These are phyloP conservation scores for Aspergillus sp. DNA, from an alignment of 2,329 filamentous ascomycete species.

Conservation along the genomic window DNA sequence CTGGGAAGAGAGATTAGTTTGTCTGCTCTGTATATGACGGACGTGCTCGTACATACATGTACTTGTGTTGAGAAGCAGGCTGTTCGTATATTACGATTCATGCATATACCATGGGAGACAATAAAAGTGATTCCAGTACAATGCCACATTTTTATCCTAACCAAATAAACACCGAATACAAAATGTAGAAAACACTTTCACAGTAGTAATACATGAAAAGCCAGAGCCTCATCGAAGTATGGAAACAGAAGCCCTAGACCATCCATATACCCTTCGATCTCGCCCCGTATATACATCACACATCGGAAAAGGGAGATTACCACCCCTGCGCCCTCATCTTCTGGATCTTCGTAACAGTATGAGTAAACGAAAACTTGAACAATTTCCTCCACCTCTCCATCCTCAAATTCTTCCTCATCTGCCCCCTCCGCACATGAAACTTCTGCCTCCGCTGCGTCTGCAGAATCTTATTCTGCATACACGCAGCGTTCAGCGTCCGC, in stretches of 20 bases:
- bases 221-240: neutral
- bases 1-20: slow-evolving; percentile 37
- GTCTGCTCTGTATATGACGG: slow-evolving; percentile 2
- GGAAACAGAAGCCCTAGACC: neutral
- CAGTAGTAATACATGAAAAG: slow-evolving; percentile 8
- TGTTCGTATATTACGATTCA: too few species aligned
- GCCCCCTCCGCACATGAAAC: slow-evolving; percentile 38
- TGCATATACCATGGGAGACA: slow-evolving; percentile 1
- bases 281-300: neutral
- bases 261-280: neutral
- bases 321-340: slow-evolving; percentile 42
- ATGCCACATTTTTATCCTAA: slow-evolving; percentile 1
- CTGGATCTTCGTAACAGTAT: slow-evolving; percentile 37
- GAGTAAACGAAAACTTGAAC: slow-evolving; percentile 39
- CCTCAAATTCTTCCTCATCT: slow-evolving; percentile 34
- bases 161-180: slow-evolving; percentile 7
- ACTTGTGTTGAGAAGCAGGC: neutral
- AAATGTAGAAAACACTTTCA: slow-evolving; percentile 11
- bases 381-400: slow-evolving; percentile 37
- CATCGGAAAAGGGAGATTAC: slow-evolving; percentile 18
- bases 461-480: slow-evolving; percentile 28
- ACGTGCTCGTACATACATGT: slow-evolving; percentile 4
- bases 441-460: slow-evolving; percentile 27
- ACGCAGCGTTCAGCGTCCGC: slow-evolving; percentile 19
- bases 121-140: slow-evolving; percentile 13